Base-by-base conservation (phyloP, 768 basidiomycete genomes). In the Amanita rubescens region DNA sequence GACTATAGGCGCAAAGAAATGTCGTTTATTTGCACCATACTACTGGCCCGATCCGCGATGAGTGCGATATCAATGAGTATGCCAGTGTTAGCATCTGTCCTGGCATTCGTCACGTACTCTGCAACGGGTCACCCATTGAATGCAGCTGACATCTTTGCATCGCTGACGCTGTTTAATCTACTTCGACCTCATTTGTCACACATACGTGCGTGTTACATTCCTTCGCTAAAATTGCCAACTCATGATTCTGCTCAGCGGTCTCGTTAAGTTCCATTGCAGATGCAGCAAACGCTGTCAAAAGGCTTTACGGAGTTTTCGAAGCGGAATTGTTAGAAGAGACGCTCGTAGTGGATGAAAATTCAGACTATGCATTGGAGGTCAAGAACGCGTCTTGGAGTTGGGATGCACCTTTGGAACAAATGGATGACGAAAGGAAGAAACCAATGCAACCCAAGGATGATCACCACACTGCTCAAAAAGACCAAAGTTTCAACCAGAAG, bases 161-260 rank as follows among this genome's bases (percentile, higher is more conserved):
- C 91, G 19, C 72, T 97, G 49, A 84, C 87, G 0, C 73, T 94
- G 4, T 97, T 95, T 76, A 87, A 85, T 58, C 69, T 96, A n/a
- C 75, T 94, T 41, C 76, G 92, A 20, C 58, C 92, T 53, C 92
- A 93, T 0, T 74, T 94, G 32, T 87, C 89, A 85, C 75, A 92
- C 56, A 64, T 79, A 51, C 78, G 77, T 79, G 62, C 54, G 77
- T 66, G 24, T 42, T 17, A 32, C 25, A n/a, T n/a, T n/a, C 22
- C 1, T 44, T 60, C 14, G 57, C 57, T 22, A 55, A 5, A 17
- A 54, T 19, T 49, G 55, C 51, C 44, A 51, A 38, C 24, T 55
- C 33, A n/a, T 45, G 17, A 12, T 48, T 49, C 42, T 86, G 11
- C 35, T 53, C 33, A 53, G 52, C 52, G 3, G 1, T 49, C 10